Percentiles rank a stretch among this genome's conserved stretches.
Evolutionary conservation across 768 basidiomycete species (phyloP).

Genomic region (Clitopilus hobsonii): DNA sequence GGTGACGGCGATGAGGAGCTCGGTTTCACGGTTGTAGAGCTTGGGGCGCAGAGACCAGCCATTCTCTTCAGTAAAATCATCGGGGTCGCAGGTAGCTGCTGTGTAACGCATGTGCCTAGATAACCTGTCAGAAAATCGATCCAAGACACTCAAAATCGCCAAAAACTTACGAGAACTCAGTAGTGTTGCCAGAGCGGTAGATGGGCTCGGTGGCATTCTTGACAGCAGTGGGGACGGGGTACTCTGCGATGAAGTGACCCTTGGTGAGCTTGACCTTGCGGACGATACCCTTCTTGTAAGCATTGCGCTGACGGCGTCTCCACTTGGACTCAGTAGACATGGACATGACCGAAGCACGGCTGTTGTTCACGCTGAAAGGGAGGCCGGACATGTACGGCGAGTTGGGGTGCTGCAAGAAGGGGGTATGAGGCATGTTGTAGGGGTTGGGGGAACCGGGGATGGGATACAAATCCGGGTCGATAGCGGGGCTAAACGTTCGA

Average conservation of each 20-base stretch:
- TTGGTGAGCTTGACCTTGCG: conserved; percentile 89
- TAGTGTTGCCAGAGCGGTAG: conserved; percentile 65
- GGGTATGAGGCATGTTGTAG: conserved; percentile 17
- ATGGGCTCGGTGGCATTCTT: conserved; percentile 77
- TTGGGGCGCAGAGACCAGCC: conserved; percentile 89
- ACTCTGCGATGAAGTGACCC: conserved; percentile 90
- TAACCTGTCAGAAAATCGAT: not conserved
- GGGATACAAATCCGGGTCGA: conserved; percentile 16
- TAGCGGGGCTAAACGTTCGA: conserved; percentile 10
- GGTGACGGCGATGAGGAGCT: conserved; percentile 90
- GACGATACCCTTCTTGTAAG: conserved; percentile 83
- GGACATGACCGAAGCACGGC: conserved; percentile 49
- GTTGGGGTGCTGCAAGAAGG: conserved; percentile 11
- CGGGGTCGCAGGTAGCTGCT: conserved; percentile 86
- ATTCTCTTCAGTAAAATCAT: conserved; percentile 73
- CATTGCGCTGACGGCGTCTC: conserved; percentile 82
- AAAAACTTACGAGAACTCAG: conserved; percentile 81
- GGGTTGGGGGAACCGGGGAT: conserved; percentile 16
- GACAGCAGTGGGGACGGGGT: conserved; percentile 81
- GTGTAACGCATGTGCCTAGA: conserved; percentile 87
- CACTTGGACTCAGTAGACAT: conserved; percentile 55
- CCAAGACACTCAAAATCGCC: not conserved
- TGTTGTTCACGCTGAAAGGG: conserved; percentile 18
- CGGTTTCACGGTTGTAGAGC: conserved; percentile 84
- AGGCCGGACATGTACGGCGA: conserved; percentile 15